Evolutionary conservation across 345 rosid genomes (phyloP), one percentile per base, ranked within the genome.

Genomic region (Laguncularia racemosa): DNA sequence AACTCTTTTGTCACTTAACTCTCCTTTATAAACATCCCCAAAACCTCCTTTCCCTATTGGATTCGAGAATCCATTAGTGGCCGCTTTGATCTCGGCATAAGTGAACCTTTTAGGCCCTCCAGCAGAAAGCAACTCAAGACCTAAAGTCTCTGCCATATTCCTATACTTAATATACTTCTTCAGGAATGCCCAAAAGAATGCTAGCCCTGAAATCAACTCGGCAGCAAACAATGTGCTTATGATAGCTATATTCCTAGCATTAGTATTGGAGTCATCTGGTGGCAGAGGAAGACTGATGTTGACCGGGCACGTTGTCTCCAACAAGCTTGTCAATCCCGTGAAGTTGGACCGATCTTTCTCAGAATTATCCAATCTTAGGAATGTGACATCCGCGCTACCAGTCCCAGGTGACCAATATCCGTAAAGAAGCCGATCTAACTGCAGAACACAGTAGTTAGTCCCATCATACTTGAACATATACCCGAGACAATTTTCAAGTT

Each of bases 401-500:
- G 73, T 56, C 12, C 88, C 88, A 0, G 85, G 85, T 18, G 91
- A 84, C 91, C 85, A 84, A 26, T 67, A 76, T 12, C 91, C 91
- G 16, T 64, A 71, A 3, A 73, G 23, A 53, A 84, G 44, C 14
- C n/a, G 55, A 0, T 57, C 77, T 11, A 77, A 66, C 63, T 71
- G 84, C 26, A 82, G 78, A 16, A 71, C 77, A 16, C 91, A 84
- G 68, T 48, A 75, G 0, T 80, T 77, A 13, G 51, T 65, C 2
- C 91, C 91, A 14, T 81, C 81, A 62, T 63, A 82, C 48, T 77
- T 80, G 74, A 76, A 81, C 61, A 61, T 61, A 68, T 77, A 84
- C 13, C 85, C 91, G 2, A 67, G 57, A 53, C 91, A 84, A n/a
- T 16, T 56, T 6, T 6, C 19, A 10, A 48, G 2, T 0, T 19